These are phyloP conservation scores for Dionaea muscipula DNA, from an alignment of 179 eudicot genomes.

Conservation along the genomic window DNA sequence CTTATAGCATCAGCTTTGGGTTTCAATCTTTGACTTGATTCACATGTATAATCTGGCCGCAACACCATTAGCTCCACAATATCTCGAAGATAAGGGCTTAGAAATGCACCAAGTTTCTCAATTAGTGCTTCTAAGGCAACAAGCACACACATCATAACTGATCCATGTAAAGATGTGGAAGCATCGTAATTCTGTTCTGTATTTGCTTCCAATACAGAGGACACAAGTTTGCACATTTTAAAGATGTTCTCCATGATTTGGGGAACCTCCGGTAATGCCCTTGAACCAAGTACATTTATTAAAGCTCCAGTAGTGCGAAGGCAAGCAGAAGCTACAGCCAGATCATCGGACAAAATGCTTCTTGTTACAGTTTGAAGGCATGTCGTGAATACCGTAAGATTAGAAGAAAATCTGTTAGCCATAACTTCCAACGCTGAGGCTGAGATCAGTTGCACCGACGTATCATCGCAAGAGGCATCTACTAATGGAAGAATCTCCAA, in stretches of 20 bases:
- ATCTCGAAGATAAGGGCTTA: slow-evolving; percentile 70
- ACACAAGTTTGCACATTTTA: slow-evolving; percentile 22
- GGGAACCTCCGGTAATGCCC: slow-evolving; percentile 73
- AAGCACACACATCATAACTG: slow-evolving; percentile 39
- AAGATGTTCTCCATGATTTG: slow-evolving; percentile 52
- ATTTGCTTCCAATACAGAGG: slow-evolving; percentile 13
- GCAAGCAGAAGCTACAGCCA: slow-evolving; percentile 45
- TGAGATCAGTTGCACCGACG: slow-evolving; percentile 48
- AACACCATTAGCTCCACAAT: slow-evolving; percentile 53
- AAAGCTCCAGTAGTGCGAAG: slow-evolving; percentile 64
- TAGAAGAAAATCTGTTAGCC: slow-evolving; percentile 47
- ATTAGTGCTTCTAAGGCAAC: slow-evolving; percentile 66
- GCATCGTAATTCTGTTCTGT: slow-evolving; percentile 11
- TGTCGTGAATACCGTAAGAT: slow-evolving; percentile 38
- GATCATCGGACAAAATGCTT: slow-evolving; percentile 43
- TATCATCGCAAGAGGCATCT: slow-evolving; percentile 31
- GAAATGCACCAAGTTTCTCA: slow-evolving; percentile 71
- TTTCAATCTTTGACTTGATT: slow-evolving; percentile 41
- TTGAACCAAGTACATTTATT: slow-evolving; percentile 64
- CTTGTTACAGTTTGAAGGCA: slow-evolving; percentile 53
- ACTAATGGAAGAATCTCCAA: slow-evolving; percentile 49
- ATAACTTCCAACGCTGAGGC: slow-evolving; percentile 63
- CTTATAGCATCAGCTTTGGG: slow-evolving; percentile 55
- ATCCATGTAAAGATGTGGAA: slow-evolving; percentile 21
- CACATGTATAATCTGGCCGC: slow-evolving; percentile 40